Conservation (phyloP, 257 asterid species). For the Orobanche coerulescens region DNA sequence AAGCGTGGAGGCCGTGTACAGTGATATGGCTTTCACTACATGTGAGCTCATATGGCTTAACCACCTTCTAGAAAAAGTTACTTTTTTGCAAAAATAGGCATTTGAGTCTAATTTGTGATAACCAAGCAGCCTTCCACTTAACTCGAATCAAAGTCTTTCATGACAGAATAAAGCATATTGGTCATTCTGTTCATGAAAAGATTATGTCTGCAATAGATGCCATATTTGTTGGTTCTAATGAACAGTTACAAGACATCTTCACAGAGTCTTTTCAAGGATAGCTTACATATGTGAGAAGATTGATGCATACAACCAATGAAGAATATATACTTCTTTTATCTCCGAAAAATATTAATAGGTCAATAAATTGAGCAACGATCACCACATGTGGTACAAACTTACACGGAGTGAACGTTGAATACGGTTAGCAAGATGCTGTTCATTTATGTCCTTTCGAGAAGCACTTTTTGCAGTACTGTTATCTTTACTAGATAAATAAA, state of each 20-base stretch:
- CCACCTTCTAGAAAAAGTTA: too few relatives aligned
- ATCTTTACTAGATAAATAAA: constrained; percentile 40
- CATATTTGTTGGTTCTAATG: background rate
- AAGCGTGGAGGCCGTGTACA: too few relatives aligned
- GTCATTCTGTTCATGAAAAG: background rate
- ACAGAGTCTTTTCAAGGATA: background rate
- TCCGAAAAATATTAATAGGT: too few relatives aligned
- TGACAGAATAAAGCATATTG: background rate
- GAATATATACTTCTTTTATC: too few relatives aligned
- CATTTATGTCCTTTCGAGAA: constrained; percentile 29
- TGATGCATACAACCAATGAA: too few relatives aligned
- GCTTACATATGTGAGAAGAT: background rate
- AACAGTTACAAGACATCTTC: background rate
- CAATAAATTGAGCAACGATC: constrained; percentile 3
- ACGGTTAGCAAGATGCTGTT: constrained; percentile 74
- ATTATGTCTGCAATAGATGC: background rate
- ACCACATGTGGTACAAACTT: constrained; percentile 29
- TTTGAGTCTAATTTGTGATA: too few relatives aligned
- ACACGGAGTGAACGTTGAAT: constrained; percentile 80
- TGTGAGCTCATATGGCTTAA: too few relatives aligned
- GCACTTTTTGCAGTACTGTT: constrained; percentile 21
- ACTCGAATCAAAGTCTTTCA: background rate
- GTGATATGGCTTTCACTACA: too few relatives aligned
- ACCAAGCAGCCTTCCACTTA: too few relatives aligned
- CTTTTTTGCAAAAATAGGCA: too few relatives aligned